These are phyloP conservation scores for Penicillium sp. DNA, from an alignment of 2,329 filamentous ascomycete genomes.

Conservation along the genomic window DNA sequence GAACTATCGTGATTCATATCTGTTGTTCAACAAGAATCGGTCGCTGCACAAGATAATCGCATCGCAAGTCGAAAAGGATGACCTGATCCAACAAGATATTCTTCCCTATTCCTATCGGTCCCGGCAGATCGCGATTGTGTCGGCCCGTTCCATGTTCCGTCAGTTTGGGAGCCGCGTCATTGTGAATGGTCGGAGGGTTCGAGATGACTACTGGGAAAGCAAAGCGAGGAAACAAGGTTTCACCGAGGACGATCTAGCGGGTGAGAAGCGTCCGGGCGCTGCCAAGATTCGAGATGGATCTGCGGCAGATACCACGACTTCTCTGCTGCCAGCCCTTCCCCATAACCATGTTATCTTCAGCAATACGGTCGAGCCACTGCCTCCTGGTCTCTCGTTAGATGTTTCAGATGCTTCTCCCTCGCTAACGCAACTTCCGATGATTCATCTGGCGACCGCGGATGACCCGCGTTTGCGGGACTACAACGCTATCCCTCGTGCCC, in stretches of 20 bases:
- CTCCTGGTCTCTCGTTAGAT: slow-evolving; percentile 69
- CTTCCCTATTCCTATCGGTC: slow-evolving; percentile 96
- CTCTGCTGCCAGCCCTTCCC: slow-evolving; percentile 60
- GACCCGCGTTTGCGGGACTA: slow-evolving; percentile 78
- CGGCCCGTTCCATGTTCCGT: slow-evolving; percentile 95
- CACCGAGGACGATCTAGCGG: slow-evolving; percentile 91
- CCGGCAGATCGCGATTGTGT: slow-evolving; percentile 97
- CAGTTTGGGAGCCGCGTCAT: slow-evolving; percentile 97
- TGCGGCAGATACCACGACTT: slow-evolving; percentile 64
- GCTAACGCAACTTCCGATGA: slow-evolving; percentile 75
- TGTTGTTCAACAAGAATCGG: slow-evolving; percentile 97
- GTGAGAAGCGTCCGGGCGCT: slow-evolving; percentile 91
- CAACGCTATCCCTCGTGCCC: slow-evolving; percentile 75
- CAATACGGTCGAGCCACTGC: slow-evolving; percentile 68
- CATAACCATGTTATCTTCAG: slow-evolving; percentile 89
- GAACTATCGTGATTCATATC: slow-evolving; percentile 94
- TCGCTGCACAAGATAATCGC: slow-evolving; percentile 98
- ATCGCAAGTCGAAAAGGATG: slow-evolving; percentile 92
- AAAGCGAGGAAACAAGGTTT: slow-evolving; percentile 98
- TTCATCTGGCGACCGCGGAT: slow-evolving; percentile 75
- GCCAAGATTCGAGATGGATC: slow-evolving; percentile 83
- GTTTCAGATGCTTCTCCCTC: slow-evolving; percentile 60
- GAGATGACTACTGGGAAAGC: slow-evolving; percentile 98
- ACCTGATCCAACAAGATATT: slow-evolving; percentile 91
- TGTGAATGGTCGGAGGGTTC: slow-evolving; percentile 80